phyloP scores from a whole-genome alignment of 208 protist species.

The Lotmaria passim region DNA sequence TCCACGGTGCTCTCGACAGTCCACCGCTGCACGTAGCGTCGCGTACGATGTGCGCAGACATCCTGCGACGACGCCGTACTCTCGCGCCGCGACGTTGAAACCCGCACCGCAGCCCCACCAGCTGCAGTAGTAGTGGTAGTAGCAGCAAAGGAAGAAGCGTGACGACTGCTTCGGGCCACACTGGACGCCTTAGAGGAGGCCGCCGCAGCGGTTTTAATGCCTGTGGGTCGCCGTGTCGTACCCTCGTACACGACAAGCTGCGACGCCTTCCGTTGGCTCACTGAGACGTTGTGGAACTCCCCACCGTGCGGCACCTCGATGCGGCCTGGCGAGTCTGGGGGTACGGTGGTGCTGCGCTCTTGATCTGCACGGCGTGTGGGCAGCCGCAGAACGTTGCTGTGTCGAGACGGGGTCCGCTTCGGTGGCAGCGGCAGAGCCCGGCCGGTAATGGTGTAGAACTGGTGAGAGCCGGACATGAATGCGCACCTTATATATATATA shows the following conservation, averaged over 20 bases:
- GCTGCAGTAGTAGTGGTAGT: not conserved
- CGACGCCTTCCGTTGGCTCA: constrained; percentile 15
- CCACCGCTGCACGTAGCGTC: too few species aligned
- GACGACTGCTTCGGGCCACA: not conserved
- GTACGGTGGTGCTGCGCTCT: constrained; percentile 11
- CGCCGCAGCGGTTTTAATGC: not conserved
- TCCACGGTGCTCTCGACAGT: not conserved
- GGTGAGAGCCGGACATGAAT: constrained; percentile 52
- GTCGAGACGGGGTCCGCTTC: constrained; percentile 49
- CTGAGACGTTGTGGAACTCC: constrained; percentile 16
- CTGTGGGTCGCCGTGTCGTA: not conserved
- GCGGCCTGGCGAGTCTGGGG: constrained; percentile 12
- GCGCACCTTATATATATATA: too few species aligned
- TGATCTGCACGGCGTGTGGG: constrained; percentile 59
- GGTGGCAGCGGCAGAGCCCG: constrained; percentile 64
- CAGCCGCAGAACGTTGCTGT: constrained; percentile 53
- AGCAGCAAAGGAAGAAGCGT: not conserved
- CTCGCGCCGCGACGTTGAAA: not conserved
- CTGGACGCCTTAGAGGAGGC: not conserved
- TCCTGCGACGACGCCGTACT: not conserved
- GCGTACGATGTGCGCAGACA: not conserved
- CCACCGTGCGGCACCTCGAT: constrained; percentile 18
- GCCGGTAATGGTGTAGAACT: constrained; percentile 54
- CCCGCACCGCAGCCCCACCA: not conserved
- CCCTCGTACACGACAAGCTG: constrained; percentile 35